These are phyloP conservation scores for Fusarium pseudonygamai DNA, from an alignment of 2,329 filamentous ascomycete species.

Conservation along the genomic window DNA sequence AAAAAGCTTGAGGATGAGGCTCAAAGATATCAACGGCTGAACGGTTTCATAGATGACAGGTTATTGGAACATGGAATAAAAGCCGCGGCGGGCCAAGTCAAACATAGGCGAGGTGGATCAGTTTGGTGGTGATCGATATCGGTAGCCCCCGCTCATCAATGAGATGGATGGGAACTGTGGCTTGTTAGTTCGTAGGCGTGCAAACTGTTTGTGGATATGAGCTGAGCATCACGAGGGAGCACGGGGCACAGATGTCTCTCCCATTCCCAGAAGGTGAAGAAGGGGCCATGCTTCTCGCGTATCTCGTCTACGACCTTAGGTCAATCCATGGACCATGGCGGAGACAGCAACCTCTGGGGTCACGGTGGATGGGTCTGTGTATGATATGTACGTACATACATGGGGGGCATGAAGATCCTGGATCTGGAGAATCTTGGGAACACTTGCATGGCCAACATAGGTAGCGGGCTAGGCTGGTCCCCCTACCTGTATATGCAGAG, in stretches of 20 bases:
- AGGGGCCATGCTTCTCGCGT: constrained; percentile 42
- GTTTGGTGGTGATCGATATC: constrained; percentile 30
- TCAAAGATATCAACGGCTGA: constrained; percentile 28
- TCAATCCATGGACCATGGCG: constrained; percentile 26
- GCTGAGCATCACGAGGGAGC: constrained; percentile 37
- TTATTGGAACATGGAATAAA: constrained; percentile 14
- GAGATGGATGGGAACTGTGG: constrained; percentile 25
- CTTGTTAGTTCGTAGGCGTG: constrained; percentile 35
- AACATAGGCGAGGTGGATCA: constrained; percentile 32
- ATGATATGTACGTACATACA: neutral
- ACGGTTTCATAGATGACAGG: constrained; percentile 16
- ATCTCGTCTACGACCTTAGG: constrained; percentile 36
- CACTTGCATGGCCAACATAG: constrained; percentile 26
- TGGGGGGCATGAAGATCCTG: constrained; percentile 30
- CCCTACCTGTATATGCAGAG: constrained; percentile 20
- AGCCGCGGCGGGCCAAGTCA: constrained; percentile 27
- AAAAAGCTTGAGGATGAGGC: constrained; percentile 21
- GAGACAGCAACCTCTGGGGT: constrained; percentile 27
- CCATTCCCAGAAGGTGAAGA: constrained; percentile 11
- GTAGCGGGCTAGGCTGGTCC: constrained; percentile 1
- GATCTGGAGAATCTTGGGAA: constrained; percentile 19
- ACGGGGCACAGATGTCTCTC: constrained; percentile 31
- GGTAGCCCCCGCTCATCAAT: constrained; percentile 6
- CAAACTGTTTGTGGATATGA: constrained; percentile 23
- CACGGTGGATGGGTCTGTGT: constrained; percentile 33